These are phyloP conservation scores for Dothideomycetidae sp. DNA, from an alignment of 2,329 filamentous ascomycete species.

Conservation along the genomic window DNA sequence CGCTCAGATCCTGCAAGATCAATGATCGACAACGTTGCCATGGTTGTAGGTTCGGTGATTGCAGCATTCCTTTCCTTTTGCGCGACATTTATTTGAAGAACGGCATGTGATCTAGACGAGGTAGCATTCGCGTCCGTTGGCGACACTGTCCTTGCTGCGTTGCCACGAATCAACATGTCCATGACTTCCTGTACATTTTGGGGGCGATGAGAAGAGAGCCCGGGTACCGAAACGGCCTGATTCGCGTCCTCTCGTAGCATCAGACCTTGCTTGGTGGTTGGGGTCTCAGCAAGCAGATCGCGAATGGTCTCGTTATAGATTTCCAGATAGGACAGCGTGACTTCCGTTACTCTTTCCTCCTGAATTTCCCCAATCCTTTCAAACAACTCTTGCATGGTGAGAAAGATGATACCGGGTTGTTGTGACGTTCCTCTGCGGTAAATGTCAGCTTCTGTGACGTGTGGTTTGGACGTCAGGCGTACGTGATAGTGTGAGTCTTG, in stretches of 20 bases:
- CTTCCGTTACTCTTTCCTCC: conserved; percentile 75
- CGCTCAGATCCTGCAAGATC: conserved; percentile 92
- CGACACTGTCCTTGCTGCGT: conserved; percentile 88
- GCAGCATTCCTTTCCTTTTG: conserved; percentile 87
- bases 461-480: conserved; percentile 12
- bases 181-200: conserved; percentile 86
- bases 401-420: conserved; percentile 92
- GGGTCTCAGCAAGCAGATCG: conserved; percentile 74
- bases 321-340: conserved; percentile 88
- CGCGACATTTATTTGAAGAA: conserved; percentile 91
- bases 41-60: conserved; percentile 88
- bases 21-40: conserved; percentile 97
- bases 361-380: conserved; percentile 83
- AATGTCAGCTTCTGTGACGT: conserved; percentile 11
- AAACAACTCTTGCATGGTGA: conserved; percentile 98
- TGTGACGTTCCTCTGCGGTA: conserved; percentile 56
- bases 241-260: conserved; percentile 93
- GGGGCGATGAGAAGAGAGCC: conserved; percentile 80
- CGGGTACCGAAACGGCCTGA: conserved; percentile 79
- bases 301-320: conserved; percentile 99
- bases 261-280: conserved; percentile 61
- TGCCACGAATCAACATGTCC: conserved; percentile 96
- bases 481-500: conserved; percentile 88
- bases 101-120: conserved; percentile 90
- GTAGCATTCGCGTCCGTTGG: conserved; percentile 95